phyloP scores from a whole-genome alignment of 2,329 filamentous ascomycete genomes.

The Aspergillus udagawae region DNA sequence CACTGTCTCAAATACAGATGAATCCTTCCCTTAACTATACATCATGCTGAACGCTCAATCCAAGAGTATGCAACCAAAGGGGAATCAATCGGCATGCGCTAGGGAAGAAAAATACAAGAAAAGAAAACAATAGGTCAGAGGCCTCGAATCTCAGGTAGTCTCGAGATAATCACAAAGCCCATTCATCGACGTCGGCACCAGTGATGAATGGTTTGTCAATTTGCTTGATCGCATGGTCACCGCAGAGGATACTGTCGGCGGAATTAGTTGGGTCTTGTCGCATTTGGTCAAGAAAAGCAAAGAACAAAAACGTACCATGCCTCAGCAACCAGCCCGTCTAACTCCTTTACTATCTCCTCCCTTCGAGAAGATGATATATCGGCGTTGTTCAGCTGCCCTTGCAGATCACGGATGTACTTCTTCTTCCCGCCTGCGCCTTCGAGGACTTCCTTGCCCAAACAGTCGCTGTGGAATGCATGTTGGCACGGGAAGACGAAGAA shows the following conservation, averaged over 20 bases:
- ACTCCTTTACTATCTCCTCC: constrained; percentile 78
- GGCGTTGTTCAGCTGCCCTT: constrained; percentile 76
- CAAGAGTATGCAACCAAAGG: neutral
- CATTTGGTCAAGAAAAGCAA: constrained; percentile 17
- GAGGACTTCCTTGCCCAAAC: constrained; percentile 78
- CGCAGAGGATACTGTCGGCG: constrained; percentile 73
- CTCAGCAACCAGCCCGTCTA: constrained; percentile 87
- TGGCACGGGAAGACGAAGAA: constrained; percentile 99
- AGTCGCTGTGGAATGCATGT: constrained; percentile 96
- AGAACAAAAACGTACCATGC: constrained; percentile 63
- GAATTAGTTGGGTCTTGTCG: neutral
- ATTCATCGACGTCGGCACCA: constrained; percentile 70
- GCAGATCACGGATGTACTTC: constrained; percentile 77
- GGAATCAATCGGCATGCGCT: neutral
- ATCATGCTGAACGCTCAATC: neutral
- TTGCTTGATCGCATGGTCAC: constrained; percentile 88
- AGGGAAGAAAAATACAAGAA: neutral
- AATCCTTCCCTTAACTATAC: neutral
- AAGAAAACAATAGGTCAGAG: neutral
- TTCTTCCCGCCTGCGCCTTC: constrained; percentile 75
- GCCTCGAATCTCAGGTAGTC: neutral
- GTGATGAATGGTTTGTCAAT: constrained; percentile 91
- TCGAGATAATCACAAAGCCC: constrained; percentile 57
- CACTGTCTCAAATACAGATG: neutral
- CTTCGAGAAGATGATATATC: constrained; percentile 65